Conservation (phyloP, 257 asterid species). For the Verbascum thapsus region DNA sequence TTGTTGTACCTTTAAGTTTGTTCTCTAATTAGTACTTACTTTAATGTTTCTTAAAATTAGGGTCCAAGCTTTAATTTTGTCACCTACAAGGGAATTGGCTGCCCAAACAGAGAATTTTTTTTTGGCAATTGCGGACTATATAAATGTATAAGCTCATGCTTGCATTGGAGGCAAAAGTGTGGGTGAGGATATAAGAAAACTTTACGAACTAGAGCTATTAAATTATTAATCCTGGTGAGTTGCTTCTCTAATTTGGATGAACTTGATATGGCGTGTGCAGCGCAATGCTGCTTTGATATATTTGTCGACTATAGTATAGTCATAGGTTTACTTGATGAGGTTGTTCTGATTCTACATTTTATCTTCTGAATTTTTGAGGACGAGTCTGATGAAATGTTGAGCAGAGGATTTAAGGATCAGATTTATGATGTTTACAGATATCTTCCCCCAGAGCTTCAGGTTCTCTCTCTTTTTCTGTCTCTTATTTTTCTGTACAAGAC, state of each 20-base stretch:
- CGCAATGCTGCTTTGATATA: constrained; percentile 19
- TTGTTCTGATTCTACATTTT: constrained; percentile 7
- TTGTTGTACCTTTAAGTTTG: not conserved
- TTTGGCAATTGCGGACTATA: constrained; percentile 83
- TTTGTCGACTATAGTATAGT: not conserved
- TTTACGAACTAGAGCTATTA: constrained; percentile 82
- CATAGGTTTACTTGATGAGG: not conserved
- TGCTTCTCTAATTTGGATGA: constrained; percentile 16
- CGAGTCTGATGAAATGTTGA: constrained; percentile 98
- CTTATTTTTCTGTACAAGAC: no score
- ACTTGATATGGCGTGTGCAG: constrained; percentile 1
- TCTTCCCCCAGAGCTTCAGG: constrained; percentile 99
- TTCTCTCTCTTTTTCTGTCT: constrained; percentile 26
- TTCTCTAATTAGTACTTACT: not conserved
- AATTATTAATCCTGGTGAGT: constrained; percentile 77
- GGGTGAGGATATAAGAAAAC: constrained; percentile 91
- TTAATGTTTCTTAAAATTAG: constrained; percentile 25
- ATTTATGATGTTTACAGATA: constrained; percentile 96
- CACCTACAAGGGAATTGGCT: constrained; percentile 98
- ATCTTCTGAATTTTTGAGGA: constrained; percentile 51
- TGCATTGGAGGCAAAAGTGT: constrained; percentile 98
- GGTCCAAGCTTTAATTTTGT: constrained; percentile 89
- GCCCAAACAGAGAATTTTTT: constrained; percentile 90
- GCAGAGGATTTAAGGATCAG: constrained; percentile 98
- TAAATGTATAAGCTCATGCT: constrained; percentile 90